Evolutionary conservation across 225 moss, liverwort and hornwort genomes (phyloP), one percentile per base, ranked within the genome.

Genomic region (Lunularia cruciata): DNA sequence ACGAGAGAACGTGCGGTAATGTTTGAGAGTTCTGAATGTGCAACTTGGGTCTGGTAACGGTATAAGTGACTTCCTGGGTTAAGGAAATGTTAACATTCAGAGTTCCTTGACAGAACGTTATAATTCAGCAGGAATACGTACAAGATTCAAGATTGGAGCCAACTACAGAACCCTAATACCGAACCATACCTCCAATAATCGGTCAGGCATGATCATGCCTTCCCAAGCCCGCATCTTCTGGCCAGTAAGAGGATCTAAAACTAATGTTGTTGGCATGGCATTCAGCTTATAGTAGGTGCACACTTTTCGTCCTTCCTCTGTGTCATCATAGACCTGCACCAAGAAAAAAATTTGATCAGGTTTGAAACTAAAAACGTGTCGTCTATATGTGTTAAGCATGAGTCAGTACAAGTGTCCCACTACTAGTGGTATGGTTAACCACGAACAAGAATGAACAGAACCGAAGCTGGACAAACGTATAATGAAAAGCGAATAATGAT

Each of bases 221-320:
- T 93, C 98, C 98, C 98, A 98, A 33, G 88, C 80, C 6, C 93
- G 85, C 98, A 98, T 98, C 75, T 98, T 93, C 70, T 84, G 91
- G 40, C 98, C 98, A 28, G 98, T 98, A 61, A 93, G 82, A 65
- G 98, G 98, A 73, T 98, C 98, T 58, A 93, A 81, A 57, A 98
- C 91, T 77, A 98, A 57, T 60, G 91, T 98, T 54, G 91, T 89
- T 6, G 98, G 98, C 89, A 98, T 93, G 12, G 72, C 66, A 56
- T 79, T 67, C 60, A 98, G 68, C 69, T 98, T 98, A 49, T 98
- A 98, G 77, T 93, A 98, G 6, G 91, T 93, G 83, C 93, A 98
- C 32, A 98, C 98, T 64, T 91, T 98, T 65, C 88, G 85, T 31
- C 98, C 98, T 86, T 98, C 98, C 69, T 91, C 98, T 23, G 93